Evolutionary conservation across 176 grass and related monocot genomes (phyloP).

Genomic region (Avena atlantica): DNA sequence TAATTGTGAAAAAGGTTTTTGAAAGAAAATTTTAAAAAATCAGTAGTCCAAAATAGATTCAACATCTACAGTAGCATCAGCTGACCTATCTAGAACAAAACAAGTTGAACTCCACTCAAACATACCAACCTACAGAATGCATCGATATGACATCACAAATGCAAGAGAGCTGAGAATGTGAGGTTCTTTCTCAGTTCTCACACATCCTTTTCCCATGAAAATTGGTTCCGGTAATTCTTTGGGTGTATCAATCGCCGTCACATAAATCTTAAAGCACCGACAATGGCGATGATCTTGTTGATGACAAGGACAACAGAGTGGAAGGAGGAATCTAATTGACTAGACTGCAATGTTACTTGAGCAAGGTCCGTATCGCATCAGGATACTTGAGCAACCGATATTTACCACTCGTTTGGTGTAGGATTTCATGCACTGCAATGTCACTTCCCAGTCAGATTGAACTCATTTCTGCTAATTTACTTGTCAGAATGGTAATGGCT

Average conservation of each 20-base stretch:
- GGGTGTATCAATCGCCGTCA: neutral
- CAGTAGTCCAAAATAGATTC: neutral
- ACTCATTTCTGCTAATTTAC: neutral
- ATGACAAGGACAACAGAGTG: neutral
- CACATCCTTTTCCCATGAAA: slow-evolving; percentile 33
- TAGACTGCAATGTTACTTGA: neutral
- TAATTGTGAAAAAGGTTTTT: neutral
- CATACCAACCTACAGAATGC: neutral
- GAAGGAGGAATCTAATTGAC: neutral
- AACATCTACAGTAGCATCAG: neutral
- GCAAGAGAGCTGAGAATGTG: neutral
- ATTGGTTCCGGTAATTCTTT: neutral
- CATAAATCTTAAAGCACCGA: slow-evolving; percentile 31
- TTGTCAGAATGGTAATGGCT: neutral
- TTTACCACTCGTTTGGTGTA: slow-evolving; percentile 35
- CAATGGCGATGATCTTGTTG: neutral
- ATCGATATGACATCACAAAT: neutral
- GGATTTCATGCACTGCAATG: slow-evolving; percentile 17
- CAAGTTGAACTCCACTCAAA: slow-evolving; percentile 8
- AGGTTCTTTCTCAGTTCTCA: neutral
- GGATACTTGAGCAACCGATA: slow-evolving; percentile 3
- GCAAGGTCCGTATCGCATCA: slow-evolving; percentile 17
- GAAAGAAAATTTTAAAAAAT: neutral
- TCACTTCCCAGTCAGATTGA: slow-evolving; percentile 18
- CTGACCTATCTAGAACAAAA: slow-evolving; percentile 9